Percentiles rank a stretch among this genome's conserved stretches.
phyloP scores from a whole-genome alignment of 495 filamentous ascomycete genomes.

The Aspergillus homomorphus region DNA sequence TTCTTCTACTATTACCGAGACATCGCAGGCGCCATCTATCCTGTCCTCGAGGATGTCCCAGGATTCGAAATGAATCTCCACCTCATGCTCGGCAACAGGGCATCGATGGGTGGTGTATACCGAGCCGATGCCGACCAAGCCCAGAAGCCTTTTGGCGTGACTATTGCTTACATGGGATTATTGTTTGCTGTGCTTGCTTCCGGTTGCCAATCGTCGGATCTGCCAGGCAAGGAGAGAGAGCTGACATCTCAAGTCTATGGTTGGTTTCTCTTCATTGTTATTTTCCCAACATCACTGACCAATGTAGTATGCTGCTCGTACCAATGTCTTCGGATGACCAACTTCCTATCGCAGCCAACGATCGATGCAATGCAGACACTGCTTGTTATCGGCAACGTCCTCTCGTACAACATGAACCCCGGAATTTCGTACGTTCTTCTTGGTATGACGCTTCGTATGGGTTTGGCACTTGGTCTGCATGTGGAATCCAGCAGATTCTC shows the following conservation, averaged over 20 bases:
- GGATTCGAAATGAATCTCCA: constrained; percentile 67
- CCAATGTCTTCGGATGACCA: constrained; percentile 60
- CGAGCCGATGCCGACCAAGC: constrained; percentile 33
- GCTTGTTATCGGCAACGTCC: constrained; percentile 56
- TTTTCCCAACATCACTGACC: neutral
- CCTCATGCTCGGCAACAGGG: constrained; percentile 63
- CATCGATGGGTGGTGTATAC: constrained; percentile 44
- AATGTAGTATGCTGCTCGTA: constrained; percentile 57
- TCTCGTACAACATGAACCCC: constrained; percentile 66
- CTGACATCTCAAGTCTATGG: constrained; percentile 58
- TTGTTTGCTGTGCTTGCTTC: constrained; percentile 78
- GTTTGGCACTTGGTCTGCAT: constrained; percentile 55
- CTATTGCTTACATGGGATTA: constrained; percentile 64
- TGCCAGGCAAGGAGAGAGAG: constrained; percentile 57
- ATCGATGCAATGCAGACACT: constrained; percentile 58
- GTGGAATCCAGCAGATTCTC: constrained; percentile 49
- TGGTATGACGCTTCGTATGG: constrained; percentile 57
- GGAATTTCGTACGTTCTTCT: constrained; percentile 58
- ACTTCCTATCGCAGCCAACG: constrained; percentile 57
- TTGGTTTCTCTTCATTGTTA: constrained; percentile 22
- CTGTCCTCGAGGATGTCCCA: constrained; percentile 69
- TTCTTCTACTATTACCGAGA: constrained; percentile 76
- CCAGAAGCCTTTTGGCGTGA: constrained; percentile 52
- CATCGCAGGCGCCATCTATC: constrained; percentile 79
- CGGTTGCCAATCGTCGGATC: constrained; percentile 75